A percentile compares a stretch with the other conserved stretches of the same genome.
These are phyloP conservation scores for Austroboletus niveus DNA, from an alignment of 1,284 basidiomycete genomes.

Conservation along the genomic window DNA sequence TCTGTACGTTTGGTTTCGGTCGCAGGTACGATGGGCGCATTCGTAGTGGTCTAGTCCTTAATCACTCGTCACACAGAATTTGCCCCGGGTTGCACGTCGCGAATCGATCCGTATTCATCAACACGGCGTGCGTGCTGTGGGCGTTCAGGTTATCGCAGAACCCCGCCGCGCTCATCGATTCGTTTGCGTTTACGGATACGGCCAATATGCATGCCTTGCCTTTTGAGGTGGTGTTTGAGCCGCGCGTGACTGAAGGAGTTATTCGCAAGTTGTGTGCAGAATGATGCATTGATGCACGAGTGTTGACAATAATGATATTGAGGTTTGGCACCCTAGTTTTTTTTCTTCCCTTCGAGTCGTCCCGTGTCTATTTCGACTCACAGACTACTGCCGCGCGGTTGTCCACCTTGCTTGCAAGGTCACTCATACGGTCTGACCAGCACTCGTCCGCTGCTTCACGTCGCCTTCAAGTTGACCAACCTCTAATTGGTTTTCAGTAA, in stretches of 20 bases:
- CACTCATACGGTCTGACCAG: too few species aligned
- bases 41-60: neutral
- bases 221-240: slow-evolving; percentile 17
- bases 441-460: too few species aligned
- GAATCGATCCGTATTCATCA: slow-evolving; percentile 28
- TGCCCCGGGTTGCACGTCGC: slow-evolving; percentile 30
- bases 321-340: too few species aligned
- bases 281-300: too few species aligned
- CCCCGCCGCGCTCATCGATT: slow-evolving; percentile 21
- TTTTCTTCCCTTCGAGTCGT: too few species aligned
- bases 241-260: slow-evolving; percentile 3
- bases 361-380: too few species aligned
- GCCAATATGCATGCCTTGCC: slow-evolving; percentile 11
- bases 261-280: slow-evolving; percentile 11
- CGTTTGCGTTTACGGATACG: slow-evolving; percentile 18
- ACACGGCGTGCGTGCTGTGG: slow-evolving; percentile 23
- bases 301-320: too few species aligned
- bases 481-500: too few species aligned
- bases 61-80: slow-evolving; percentile 16
- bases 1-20: slow-evolving; percentile 61
- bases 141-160: slow-evolving; percentile 24
- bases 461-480: too few species aligned
- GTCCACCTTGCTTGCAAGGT: too few species aligned
- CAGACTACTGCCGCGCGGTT: too few species aligned
- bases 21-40: slow-evolving; percentile 37